These are phyloP conservation scores for Pseudogymnoascus sp. DNA, from an alignment of 2,329 filamentous ascomycete species.

Conservation along the genomic window DNA sequence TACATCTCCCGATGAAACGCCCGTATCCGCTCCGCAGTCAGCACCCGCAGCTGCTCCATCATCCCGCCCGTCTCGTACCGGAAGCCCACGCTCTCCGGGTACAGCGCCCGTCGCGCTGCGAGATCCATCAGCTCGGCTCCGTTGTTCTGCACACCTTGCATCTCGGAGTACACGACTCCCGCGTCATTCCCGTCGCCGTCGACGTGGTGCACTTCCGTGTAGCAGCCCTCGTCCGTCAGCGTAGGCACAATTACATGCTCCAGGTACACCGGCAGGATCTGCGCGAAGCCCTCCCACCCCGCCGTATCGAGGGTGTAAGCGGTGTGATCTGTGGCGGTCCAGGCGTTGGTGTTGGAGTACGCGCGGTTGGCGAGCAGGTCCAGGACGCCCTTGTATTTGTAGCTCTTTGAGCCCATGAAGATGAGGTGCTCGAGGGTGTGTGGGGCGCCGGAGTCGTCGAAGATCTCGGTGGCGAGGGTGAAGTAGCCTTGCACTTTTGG, in stretches of 20 bases:
- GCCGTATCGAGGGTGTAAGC: constrained; percentile 93
- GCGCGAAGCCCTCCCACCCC: constrained; percentile 93
- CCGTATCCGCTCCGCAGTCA: constrained; percentile 86
- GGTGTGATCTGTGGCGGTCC: constrained; percentile 94
- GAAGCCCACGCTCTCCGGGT: constrained; percentile 84
- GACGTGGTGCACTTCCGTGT: constrained; percentile 94
- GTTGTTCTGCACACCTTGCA: constrained; percentile 90
- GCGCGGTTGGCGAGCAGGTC: constrained; percentile 90
- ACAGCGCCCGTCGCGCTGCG: constrained; percentile 69
- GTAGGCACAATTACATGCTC: constrained; percentile 91
- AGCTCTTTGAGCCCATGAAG: constrained; percentile 88
- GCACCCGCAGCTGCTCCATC: constrained; percentile 79
- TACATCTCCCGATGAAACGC: constrained; percentile 96
- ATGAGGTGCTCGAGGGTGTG: constrained; percentile 77
- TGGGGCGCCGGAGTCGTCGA: constrained; percentile 90
- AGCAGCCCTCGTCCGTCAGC: constrained; percentile 83
- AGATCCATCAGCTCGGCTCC: constrained; percentile 83
- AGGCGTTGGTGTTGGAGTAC: constrained; percentile 92
- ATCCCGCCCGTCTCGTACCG: constrained; percentile 97
- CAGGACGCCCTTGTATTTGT: constrained; percentile 88
- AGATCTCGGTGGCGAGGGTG: constrained; percentile 90
- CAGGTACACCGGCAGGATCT: constrained; percentile 88
- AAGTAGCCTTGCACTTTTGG: constrained; percentile 97
- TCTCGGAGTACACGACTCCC: constrained; percentile 95
- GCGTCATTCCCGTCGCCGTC: constrained; percentile 92